Conservation (phyloP, 2,329 filamentous ascomycete species). For the Macrophomina pseudophaseolina region DNA sequence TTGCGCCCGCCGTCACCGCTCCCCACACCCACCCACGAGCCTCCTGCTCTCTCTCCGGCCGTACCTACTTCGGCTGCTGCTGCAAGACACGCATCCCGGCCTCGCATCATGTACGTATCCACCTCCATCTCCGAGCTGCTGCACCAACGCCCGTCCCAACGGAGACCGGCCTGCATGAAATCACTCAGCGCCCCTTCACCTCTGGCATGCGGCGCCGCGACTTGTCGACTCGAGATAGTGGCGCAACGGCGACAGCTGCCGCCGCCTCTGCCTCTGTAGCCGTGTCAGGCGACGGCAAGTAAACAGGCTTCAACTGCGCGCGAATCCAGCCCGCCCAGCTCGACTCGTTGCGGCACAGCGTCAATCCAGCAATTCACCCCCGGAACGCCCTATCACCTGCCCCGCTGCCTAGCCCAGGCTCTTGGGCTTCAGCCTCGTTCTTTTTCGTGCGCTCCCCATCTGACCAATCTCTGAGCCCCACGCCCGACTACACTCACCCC, state of each 20-base stretch:
- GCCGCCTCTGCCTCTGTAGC: not conserved
- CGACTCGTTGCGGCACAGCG: constrained; percentile 9
- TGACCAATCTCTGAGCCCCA: constrained; percentile 1
- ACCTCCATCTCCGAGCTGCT: not conserved
- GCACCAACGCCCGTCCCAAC: not conserved
- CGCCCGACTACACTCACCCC: not conserved
- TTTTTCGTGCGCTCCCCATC: not conserved
- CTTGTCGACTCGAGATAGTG: not conserved
- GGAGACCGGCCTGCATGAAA: not conserved
- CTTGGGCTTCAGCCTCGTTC: constrained; percentile 17
- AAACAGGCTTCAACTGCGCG: not conserved
- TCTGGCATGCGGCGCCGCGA: not conserved
- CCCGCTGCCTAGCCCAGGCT: constrained; percentile 3
- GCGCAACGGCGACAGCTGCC: not conserved
- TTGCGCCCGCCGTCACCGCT: not conserved
- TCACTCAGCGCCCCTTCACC: not conserved
- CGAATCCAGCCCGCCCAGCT: not conserved
- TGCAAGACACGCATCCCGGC: constrained; percentile 9
- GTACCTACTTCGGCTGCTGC: constrained; percentile 3
- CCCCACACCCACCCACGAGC: not conserved
- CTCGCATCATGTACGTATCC: not conserved
- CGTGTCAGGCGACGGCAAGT: not conserved
- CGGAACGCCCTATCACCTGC: constrained; percentile 5
- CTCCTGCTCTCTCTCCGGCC: not conserved
- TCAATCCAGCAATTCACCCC: not conserved